Conservation (phyloP, 441 rosid species). For the Gossypium aridum region DNA sequence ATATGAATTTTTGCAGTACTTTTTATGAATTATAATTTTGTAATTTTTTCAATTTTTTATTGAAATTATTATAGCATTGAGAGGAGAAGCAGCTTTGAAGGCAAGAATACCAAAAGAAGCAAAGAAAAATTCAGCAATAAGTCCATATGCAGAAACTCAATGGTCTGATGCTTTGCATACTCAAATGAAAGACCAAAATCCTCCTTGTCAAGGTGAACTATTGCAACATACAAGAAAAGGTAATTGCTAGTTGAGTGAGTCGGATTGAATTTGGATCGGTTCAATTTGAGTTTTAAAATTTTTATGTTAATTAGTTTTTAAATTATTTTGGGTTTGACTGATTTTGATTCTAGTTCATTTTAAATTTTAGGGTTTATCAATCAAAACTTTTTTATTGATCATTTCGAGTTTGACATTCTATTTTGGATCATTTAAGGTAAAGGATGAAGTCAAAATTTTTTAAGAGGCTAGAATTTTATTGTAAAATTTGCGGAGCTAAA, state of each 20-base stretch:
- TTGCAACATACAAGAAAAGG: conserved; percentile 75
- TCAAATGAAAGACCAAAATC: conserved; percentile 38
- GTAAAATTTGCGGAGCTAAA: no score
- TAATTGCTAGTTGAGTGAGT: neutral
- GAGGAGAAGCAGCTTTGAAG: conserved; percentile 86
- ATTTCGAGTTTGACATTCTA: no score
- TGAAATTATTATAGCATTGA: conserved; percentile 40
- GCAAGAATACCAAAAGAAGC: conserved; percentile 79
- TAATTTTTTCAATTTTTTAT: neutral
- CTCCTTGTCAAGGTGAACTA: conserved; percentile 69
- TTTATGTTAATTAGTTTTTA: neutral
- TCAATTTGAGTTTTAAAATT: no score
- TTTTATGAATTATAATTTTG: neutral
- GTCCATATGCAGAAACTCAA: conserved; percentile 61
- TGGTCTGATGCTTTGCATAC: conserved; percentile 33
- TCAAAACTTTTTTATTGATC: no score
- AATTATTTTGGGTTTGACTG: neutral
- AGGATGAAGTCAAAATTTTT: no score
- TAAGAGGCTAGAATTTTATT: no score
- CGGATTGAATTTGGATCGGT: no score
- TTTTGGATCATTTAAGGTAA: no score
- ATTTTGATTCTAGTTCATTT: neutral
- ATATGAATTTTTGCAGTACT: neutral
- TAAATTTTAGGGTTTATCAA: neutral
- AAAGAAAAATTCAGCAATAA: conserved; percentile 72